These are phyloP conservation scores for Ascochyta pisi DNA, from an alignment of 2,329 filamentous ascomycete genomes.

Conservation along the genomic window DNA sequence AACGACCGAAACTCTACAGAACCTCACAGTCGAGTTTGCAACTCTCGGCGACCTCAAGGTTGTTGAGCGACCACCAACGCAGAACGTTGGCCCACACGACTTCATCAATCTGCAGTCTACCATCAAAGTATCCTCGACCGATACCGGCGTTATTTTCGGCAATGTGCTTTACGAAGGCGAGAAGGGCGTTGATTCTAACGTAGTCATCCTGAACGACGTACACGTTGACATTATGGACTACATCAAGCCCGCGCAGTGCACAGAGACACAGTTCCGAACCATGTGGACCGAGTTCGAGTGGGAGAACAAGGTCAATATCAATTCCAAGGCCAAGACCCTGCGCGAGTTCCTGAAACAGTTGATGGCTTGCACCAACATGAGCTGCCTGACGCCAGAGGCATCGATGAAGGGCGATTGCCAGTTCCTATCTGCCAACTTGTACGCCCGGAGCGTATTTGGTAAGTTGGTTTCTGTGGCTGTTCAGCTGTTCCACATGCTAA, in stretches of 20 bases:
- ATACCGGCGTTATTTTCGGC: constrained; percentile 98
- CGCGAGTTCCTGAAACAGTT: constrained; percentile 91
- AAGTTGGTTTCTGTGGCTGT: constrained; percentile 56
- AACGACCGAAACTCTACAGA: constrained; percentile 94
- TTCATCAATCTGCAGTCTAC: constrained; percentile 99
- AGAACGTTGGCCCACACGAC: constrained; percentile 93
- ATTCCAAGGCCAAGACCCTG: constrained; percentile 91
- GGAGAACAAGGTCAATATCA: constrained; percentile 99
- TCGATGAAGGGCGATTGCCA: constrained; percentile 97
- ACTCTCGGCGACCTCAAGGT: constrained; percentile 97
- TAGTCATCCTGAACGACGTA: constrained; percentile 96
- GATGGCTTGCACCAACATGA: constrained; percentile 99
- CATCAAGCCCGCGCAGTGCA: constrained; percentile 95
- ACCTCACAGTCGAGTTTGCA: constrained; percentile 97
- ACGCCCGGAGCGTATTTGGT: constrained; percentile 98
- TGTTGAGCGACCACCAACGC: constrained; percentile 92
- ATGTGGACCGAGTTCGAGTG: constrained; percentile 99
- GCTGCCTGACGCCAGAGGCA: constrained; percentile 92
- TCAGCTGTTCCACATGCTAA: constrained; percentile 9
- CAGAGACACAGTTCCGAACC: constrained; percentile 97
- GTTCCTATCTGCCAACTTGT: constrained; percentile 95
- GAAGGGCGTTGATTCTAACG: constrained; percentile 70
- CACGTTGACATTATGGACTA: constrained; percentile 99
- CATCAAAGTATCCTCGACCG: constrained; percentile 97
- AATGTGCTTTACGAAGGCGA: constrained; percentile 98